Conservation (phyloP, 2,329 filamentous ascomycete species). For the Epichloe gansuensis region DNA sequence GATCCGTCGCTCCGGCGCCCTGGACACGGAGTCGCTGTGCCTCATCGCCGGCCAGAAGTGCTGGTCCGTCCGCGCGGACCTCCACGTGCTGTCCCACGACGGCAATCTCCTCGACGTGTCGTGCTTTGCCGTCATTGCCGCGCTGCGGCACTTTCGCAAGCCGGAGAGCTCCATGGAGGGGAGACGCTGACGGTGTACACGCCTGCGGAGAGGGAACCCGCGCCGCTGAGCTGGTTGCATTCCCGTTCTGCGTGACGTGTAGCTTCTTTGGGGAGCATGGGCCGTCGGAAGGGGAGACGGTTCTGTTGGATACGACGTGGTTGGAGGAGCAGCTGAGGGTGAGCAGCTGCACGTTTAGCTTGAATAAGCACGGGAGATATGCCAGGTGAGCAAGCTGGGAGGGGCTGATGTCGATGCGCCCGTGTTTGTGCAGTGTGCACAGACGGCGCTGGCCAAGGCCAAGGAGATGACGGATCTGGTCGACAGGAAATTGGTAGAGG, state of each 20-base stretch:
- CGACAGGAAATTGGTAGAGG: constrained; percentile 60
- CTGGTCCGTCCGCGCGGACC: constrained; percentile 82
- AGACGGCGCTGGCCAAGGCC: constrained; percentile 62
- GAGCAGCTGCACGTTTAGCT: constrained; percentile 65
- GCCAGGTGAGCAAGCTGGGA: constrained; percentile 82
- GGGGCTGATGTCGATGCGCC: constrained; percentile 73
- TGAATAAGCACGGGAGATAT: constrained; percentile 89
- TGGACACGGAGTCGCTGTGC: constrained; percentile 93
- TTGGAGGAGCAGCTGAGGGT: constrained; percentile 67
- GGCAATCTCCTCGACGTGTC: constrained; percentile 79
- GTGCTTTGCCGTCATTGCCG: constrained; percentile 78
- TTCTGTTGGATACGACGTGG: constrained; percentile 59
- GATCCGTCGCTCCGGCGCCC: constrained; percentile 77
- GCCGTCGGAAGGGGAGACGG: constrained; percentile 36
- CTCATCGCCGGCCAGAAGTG: constrained; percentile 83
- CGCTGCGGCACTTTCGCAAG: constrained; percentile 80
- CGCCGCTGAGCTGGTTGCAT: constrained; percentile 82
- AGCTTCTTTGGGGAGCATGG: constrained; percentile 67
- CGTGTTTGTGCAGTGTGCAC: constrained; percentile 63
- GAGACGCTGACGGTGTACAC: constrained; percentile 78
- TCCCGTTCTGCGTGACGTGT: constrained; percentile 87
- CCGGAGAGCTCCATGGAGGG: constrained; percentile 77
- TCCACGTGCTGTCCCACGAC: constrained; percentile 85
- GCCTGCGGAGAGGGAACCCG: constrained; percentile 74
- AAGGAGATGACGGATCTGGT: constrained; percentile 68